Evolutionary conservation across 2,329 filamentous ascomycete genomes (phyloP), one percentile per base, ranked within the genome.

Genomic region (Aspergillus spinulosporus): DNA sequence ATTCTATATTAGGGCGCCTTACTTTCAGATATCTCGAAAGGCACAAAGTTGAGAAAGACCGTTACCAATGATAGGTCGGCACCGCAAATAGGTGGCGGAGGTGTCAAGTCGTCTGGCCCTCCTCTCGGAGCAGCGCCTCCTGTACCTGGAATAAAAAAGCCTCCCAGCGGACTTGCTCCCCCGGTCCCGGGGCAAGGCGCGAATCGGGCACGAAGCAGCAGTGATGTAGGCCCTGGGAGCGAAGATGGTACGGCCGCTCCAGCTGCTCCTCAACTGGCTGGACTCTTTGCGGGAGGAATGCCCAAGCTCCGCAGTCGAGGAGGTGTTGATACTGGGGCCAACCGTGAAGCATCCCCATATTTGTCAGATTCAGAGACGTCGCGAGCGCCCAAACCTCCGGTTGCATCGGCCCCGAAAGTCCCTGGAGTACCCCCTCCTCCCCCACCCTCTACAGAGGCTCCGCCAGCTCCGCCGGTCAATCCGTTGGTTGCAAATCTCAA

Each of bases 51-150:
- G 57, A 96, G 89, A 76, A 97, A 96, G 74, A 82, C 90, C 32
- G 87, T 91, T 54, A 90, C 92, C 64, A 97, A 97, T 75, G 93
- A 97, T 74, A 87, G 93, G 73, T 97, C 92, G 26, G 90, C 90
- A 5, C 93, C 93, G 0, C 66, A 83, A 50, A 73, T 97, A 55
- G 82, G 75, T 54, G 67, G 80, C 49, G 79, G 81, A 51, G 80
- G 79, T 49, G 79, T 87, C 9, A 76, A 89, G 55, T 88, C 85
- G 63, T 88, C 89, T 60, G 92, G 92, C 48, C 92, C 92, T 39
- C 88, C 92, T 21, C 80, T 96, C n/a, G 90, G 90, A 21, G 84
- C 82, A 45, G 70, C 70, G 52, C 70, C 70, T 11, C 70, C 70
- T 44, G 65, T 67, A 59, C 65, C 65, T 46, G 57, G 56, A 51